Evolutionary conservation across 495 filamentous ascomycete genomes (phyloP).

Genomic region (Aspergillus indologenus): DNA sequence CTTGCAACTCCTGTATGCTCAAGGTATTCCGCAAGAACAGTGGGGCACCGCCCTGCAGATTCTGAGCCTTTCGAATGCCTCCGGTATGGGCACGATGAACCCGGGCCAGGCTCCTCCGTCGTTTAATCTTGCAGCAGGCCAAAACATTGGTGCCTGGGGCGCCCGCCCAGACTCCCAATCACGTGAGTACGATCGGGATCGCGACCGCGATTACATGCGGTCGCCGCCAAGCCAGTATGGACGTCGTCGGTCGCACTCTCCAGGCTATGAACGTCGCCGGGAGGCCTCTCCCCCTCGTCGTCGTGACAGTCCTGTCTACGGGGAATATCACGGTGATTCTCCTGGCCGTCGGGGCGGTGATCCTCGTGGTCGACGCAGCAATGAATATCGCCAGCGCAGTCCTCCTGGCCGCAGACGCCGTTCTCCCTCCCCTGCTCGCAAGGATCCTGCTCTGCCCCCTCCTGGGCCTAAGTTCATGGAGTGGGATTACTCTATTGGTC

Average conservation of each 20-base stretch:
- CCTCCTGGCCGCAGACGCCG: slow-evolving; percentile 61
- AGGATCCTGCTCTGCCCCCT: slow-evolving; percentile 52
- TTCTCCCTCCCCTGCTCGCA: slow-evolving; percentile 56
- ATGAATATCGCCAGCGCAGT: slow-evolving; percentile 82
- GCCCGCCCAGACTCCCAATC: slow-evolving; percentile 39
- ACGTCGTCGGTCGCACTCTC: slow-evolving; percentile 74
- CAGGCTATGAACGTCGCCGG: slow-evolving; percentile 64
- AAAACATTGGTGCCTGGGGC: slow-evolving; percentile 37
- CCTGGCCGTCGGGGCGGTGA: slow-evolving; percentile 59
- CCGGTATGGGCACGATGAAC: slow-evolving; percentile 31
- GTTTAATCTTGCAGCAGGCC: slow-evolving; percentile 35
- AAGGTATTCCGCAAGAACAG: slow-evolving; percentile 60
- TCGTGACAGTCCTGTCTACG: slow-evolving; percentile 70
- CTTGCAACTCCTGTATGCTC: slow-evolving; percentile 54
- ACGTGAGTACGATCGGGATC: slow-evolving; percentile 61
- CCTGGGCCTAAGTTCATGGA: slow-evolving; percentile 74
- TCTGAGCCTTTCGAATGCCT: slow-evolving; percentile 38
- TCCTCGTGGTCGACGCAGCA: slow-evolving; percentile 53
- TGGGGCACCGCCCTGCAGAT: slow-evolving; percentile 54
- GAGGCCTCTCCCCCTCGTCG: slow-evolving; percentile 56
- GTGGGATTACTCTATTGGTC: slow-evolving; percentile 69
- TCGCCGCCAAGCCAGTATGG: slow-evolving; percentile 55
- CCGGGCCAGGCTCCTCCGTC: slow-evolving; percentile 27
- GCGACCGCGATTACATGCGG: slow-evolving; percentile 52
- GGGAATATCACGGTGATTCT: slow-evolving; percentile 60